Evolutionary conservation across 2,329 filamentous ascomycete species (phyloP).

Genomic region (Claviceps sp.): DNA sequence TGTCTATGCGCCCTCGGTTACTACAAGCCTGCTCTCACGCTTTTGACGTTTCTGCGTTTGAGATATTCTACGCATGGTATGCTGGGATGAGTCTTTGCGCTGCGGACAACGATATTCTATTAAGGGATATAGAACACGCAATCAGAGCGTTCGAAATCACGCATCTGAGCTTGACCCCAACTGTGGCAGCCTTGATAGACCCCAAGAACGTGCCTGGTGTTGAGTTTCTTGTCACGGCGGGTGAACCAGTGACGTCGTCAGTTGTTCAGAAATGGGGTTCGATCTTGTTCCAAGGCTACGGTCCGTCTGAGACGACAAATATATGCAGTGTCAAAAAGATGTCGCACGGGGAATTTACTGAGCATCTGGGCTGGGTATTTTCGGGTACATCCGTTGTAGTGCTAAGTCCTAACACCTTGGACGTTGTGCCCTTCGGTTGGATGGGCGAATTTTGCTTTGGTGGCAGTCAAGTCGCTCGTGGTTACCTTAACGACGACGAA

Average conservation of each 20-base stretch:
- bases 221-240: conserved; percentile 65
- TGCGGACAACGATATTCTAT: conserved; percentile 59
- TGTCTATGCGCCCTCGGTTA: conserved; percentile 37
- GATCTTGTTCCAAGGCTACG: conserved; percentile 67
- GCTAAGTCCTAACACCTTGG: conserved; percentile 29
- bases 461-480: conserved; percentile 64
- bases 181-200: conserved; percentile 63
- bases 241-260: conserved; percentile 62
- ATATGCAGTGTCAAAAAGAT: conserved; percentile 68
- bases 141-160: conserved; percentile 54
- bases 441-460: conserved; percentile 80
- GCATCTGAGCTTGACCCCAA: conserved; percentile 76
- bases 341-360: conserved; percentile 41
- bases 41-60: conserved; percentile 81
- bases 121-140: conserved; percentile 54
- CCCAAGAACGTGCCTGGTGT: conserved; percentile 57
- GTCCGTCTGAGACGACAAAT: conserved; percentile 76
- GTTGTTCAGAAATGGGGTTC: conserved; percentile 58
- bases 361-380: conserved; percentile 65
- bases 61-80: conserved; percentile 77
- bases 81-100: conserved; percentile 68
- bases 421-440: conserved; percentile 52
- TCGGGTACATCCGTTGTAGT: conserved; percentile 66
- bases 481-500: conserved; percentile 55
- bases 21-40: conserved; percentile 74